A percentile compares a stretch with the other conserved stretches of the same genome.
Evolutionary conservation across 2,329 filamentous ascomycete species (phyloP).

Genomic region (Colletotrichum sp.): DNA sequence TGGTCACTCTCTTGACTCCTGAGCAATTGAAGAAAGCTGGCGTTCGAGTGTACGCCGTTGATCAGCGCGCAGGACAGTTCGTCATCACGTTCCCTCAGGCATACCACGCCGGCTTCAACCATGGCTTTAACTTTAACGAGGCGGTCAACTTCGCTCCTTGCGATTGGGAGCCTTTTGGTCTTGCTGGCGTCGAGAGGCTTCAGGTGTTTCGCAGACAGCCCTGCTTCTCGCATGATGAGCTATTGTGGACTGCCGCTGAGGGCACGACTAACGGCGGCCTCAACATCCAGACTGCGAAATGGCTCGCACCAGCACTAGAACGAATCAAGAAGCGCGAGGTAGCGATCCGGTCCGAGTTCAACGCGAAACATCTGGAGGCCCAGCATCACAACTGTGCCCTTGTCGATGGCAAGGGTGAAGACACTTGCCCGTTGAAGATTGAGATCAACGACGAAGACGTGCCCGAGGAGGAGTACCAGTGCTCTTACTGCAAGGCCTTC

Average conservation of each 20-base stretch:
- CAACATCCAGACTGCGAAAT: constrained; percentile 90
- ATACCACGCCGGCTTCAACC: constrained; percentile 98
- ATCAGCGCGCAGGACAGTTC: constrained; percentile 94
- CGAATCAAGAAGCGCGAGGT: constrained; percentile 79
- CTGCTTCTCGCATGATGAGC: constrained; percentile 96
- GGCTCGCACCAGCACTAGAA: constrained; percentile 87
- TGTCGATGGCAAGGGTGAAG: constrained; percentile 51
- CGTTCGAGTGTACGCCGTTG: constrained; percentile 91
- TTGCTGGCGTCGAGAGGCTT: constrained; percentile 83
- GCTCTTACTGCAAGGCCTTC: constrained; percentile 89
- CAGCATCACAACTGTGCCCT: constrained; percentile 60
- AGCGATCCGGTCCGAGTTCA: constrained; percentile 70
- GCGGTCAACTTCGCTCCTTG: constrained; percentile 96
- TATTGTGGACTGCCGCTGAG: constrained; percentile 88
- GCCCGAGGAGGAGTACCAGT: constrained; percentile 91
- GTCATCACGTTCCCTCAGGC: constrained; percentile 97
- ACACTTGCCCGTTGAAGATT: constrained; percentile 64
- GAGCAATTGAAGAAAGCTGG: constrained; percentile 93
- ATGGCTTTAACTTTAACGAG: constrained; percentile 99
- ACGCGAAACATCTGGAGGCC: constrained; percentile 65
- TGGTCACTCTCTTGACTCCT: constrained; percentile 94
- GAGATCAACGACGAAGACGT: constrained; percentile 75
- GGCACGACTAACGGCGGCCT: constrained; percentile 68
- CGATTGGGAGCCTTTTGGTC: constrained; percentile 94
- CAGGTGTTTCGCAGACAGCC: constrained; percentile 89